Percentiles rank a stretch among this genome's conserved stretches.
Conservation (phyloP, 108 stramenopile species). For the Epipyxis sp. region DNA sequence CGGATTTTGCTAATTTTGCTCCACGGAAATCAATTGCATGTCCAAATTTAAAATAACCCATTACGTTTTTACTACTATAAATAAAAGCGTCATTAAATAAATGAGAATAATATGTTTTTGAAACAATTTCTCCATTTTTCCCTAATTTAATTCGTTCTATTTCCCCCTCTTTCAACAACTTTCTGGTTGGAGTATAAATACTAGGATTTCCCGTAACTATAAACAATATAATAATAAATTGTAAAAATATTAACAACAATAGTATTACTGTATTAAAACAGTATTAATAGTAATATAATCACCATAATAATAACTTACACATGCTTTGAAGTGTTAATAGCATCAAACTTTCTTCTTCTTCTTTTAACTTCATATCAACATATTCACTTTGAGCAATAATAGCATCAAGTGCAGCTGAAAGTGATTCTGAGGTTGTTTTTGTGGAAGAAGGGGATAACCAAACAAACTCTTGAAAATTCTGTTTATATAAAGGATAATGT, state of each 20-base stretch:
- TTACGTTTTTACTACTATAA: not conserved
- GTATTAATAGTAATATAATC: too few relatives aligned
- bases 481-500: constrained; percentile 26
- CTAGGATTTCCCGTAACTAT: constrained; percentile 22
- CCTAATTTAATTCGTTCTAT: not conserved
- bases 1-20: not conserved
- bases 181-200: constrained; percentile 16
- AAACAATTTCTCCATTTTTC: not conserved
- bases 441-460: not conserved
- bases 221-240: not conserved
- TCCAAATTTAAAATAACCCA: not conserved
- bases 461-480: not conserved
- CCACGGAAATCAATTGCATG: not conserved
- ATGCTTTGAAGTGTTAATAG: not conserved
- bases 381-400: constrained; percentile 3
- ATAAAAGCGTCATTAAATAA: constrained; percentile 28
- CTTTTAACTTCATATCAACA: constrained; percentile 10
- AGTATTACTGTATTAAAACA: not conserved
- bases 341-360: not conserved
- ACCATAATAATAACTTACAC: constrained; percentile 21
- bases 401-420: not conserved
- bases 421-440: not conserved
- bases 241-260: not conserved
- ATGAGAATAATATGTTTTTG: not conserved
- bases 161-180: constrained; percentile 2